phyloP scores from a whole-genome alignment of 2,329 filamentous ascomycete species.

The Cryoendolithus antarcticus region DNA sequence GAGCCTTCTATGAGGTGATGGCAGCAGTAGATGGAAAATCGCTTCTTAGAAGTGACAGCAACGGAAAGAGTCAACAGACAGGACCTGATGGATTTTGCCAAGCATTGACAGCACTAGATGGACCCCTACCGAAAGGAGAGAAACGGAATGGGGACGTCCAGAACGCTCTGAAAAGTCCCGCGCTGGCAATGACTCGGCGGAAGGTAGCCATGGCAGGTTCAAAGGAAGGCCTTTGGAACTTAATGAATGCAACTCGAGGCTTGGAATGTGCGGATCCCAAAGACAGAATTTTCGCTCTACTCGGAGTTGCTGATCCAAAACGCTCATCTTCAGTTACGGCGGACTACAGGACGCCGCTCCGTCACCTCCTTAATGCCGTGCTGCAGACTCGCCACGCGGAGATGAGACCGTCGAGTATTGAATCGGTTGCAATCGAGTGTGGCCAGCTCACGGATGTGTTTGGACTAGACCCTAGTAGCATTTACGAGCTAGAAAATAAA shows the following conservation, averaged over 20 bases:
- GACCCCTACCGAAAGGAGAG: no score
- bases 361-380: background rate
- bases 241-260: background rate
- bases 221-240: background rate
- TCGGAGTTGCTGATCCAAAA: background rate
- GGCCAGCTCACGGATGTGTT: background rate
- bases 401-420: background rate
- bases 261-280: background rate
- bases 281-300: background rate
- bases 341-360: background rate
- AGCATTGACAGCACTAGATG: no score
- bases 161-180: background rate
- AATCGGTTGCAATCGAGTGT: background rate
- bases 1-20: background rate
- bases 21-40: no score
- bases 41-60: no score
- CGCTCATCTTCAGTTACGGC: background rate
- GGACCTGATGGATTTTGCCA: background rate
- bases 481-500: no score
- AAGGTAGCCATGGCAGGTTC: no score
- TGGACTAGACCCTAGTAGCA: background rate
- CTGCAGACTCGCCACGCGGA: background rate
- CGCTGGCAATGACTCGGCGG: background rate
- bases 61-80: background rate
- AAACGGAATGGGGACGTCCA: no score